These are phyloP conservation scores for Podospora anserina DNA, from an alignment of 495 filamentous ascomycete genomes.

Conservation along the genomic window DNA sequence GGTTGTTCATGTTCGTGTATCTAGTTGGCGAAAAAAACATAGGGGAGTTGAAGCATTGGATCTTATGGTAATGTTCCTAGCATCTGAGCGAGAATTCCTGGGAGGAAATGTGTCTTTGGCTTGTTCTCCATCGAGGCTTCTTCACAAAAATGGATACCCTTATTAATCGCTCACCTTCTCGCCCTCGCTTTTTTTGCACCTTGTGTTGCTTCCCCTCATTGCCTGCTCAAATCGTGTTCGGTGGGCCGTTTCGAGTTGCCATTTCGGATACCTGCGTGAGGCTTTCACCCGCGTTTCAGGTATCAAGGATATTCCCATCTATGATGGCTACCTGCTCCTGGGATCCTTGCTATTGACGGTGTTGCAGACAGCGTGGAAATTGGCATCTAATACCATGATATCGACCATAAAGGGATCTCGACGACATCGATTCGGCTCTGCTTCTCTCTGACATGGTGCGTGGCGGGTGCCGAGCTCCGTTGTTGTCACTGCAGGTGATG, in stretches of 20 bases:
- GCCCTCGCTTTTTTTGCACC: background rate
- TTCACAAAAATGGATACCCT: constrained; percentile 3
- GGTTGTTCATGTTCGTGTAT: background rate
- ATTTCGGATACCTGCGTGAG: background rate
- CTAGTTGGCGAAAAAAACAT: constrained; percentile 1
- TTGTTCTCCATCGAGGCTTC: background rate
- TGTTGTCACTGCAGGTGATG: background rate
- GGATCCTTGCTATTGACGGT: background rate
- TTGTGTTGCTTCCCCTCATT: background rate
- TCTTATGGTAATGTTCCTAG: background rate
- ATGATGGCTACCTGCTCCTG: background rate
- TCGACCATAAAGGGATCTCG: background rate
- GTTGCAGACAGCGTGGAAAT: background rate
- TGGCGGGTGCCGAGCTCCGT: background rate
- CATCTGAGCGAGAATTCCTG: background rate
- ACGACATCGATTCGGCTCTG: background rate
- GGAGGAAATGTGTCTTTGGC: background rate
- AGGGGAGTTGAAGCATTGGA: background rate
- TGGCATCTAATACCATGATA: background rate
- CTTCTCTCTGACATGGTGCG: background rate
- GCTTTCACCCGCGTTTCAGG: background rate
- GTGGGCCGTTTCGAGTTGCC: background rate
- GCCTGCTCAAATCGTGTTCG: background rate
- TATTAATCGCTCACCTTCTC: background rate
- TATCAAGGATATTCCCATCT: background rate